Evolutionary conservation across 306 rosid species (phyloP), one percentile per base, ranked within the genome.

Genomic region (Fragaria ananassa): DNA sequence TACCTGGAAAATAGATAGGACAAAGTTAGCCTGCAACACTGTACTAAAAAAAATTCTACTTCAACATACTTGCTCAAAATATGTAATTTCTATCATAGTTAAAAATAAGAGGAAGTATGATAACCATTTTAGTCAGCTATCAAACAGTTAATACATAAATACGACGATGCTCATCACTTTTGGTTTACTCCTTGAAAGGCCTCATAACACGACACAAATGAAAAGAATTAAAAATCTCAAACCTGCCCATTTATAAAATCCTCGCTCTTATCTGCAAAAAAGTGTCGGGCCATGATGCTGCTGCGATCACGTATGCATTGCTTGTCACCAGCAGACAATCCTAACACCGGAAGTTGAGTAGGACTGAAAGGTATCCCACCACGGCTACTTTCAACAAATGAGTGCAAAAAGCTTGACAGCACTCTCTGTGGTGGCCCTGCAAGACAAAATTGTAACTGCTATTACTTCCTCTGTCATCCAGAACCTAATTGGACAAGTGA

Each of bases 251-350:
- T 83, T 49, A 96, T 92, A 78, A 92, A 96, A 71, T 92, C 98
- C 82, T 96, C 98, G 21, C 88, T 91, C 82, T 85, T 91, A 84
- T 93, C 97, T 12, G 98, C 99, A 87, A 96, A 96, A 69, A 96
- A 86, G 81, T 96, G 99, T 18, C 99, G 84, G n/a, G 99, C 98
- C 99, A 96, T 96, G 81, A 96, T 91, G 90, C 98, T 91, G 83
- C 96, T 91, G 45, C 98, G 99, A 79, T 96, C 89, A 5, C 91
- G 93, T 78, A 96, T 96, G 83, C 99, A 96, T 71, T 87, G 93
- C 83, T 96, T 96, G 86, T 96, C 99, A 58, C 93, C 93, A 79
- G 90, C 90, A 72, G 99, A 96, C 81, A 96, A 83, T 82, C 99
- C 99, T 84, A 96, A 77, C 19, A 78, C 21, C 9, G 99, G 99